These are phyloP conservation scores for Saussurea involucrata DNA, from an alignment of 129 eudicot genomes.

Conservation along the genomic window DNA sequence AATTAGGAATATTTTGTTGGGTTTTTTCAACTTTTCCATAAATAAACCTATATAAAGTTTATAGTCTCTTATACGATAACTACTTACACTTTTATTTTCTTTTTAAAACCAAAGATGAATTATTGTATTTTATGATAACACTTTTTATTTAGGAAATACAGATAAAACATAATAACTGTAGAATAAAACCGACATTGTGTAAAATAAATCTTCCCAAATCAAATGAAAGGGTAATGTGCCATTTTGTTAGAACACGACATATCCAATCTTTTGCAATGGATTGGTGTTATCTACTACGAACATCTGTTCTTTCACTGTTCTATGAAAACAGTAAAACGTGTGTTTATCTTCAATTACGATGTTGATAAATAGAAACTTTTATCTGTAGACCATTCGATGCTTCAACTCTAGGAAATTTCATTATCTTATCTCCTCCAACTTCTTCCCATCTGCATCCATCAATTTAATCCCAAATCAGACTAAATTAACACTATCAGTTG, in stretches of 20 bases:
- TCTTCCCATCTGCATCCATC: conserved; percentile 78
- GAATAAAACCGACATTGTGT: neutral
- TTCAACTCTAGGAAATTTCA: conserved; percentile 96
- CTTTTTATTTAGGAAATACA: no score
- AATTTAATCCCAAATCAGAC: neutral
- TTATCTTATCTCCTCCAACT: conserved; percentile 75
- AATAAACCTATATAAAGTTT: no score
- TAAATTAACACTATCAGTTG: neutral
- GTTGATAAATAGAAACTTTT: neutral
- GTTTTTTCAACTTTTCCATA: no score
- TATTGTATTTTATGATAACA: no score
- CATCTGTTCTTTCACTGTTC: neutral
- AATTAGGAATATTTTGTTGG: no score
- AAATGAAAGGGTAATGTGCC: neutral
- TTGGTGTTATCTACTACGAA: neutral
- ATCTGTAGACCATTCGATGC: conserved; percentile 66
- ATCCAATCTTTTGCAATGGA: neutral
- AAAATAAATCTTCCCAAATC: no score
- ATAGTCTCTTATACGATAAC: neutral
- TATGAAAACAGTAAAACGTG: neutral
- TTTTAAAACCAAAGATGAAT: neutral
- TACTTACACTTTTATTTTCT: neutral
- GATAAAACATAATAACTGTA: no score
- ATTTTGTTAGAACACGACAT: neutral
- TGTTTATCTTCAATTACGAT: neutral